Evolutionary conservation across 495 filamentous ascomycete genomes (phyloP).

Genomic region (Aspergillus indologenus): DNA sequence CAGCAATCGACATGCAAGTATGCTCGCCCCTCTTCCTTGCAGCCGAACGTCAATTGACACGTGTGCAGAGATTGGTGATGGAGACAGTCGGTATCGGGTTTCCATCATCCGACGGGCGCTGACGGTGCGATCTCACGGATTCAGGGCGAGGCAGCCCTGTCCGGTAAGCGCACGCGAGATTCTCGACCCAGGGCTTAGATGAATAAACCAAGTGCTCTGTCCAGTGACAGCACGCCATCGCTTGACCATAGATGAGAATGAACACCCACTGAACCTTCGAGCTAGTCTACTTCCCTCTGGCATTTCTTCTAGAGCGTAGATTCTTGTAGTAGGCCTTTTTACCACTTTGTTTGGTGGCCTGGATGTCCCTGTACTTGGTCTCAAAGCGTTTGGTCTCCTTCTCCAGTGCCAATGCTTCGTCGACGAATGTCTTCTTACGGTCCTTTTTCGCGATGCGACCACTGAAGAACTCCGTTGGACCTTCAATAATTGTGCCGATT

Average conservation of each 20-base stretch:
- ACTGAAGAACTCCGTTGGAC: slow-evolving; percentile 82
- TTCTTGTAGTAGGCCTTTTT: slow-evolving; percentile 71
- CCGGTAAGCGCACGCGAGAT: too few species aligned
- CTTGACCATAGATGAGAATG: neutral
- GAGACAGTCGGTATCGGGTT: slow-evolving; percentile 26
- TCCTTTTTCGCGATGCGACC: slow-evolving; percentile 79
- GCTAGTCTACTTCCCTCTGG: slow-evolving; percentile 26
- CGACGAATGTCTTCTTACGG: slow-evolving; percentile 84
- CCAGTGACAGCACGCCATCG: neutral
- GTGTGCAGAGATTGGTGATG: slow-evolving; percentile 39
- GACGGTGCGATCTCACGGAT: neutral
- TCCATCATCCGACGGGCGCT: neutral
- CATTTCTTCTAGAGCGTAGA: slow-evolving; percentile 56
- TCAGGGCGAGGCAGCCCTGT: too few species aligned
- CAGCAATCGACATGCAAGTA: slow-evolving; percentile 69
- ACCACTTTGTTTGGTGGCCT: slow-evolving; percentile 63
- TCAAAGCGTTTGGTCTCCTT: slow-evolving; percentile 58
- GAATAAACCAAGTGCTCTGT: neutral
- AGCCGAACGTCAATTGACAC: neutral
- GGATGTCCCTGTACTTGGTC: slow-evolving; percentile 68
- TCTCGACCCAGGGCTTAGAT: too few species aligned
- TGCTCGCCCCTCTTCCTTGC: slow-evolving; percentile 10
- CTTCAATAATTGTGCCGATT: slow-evolving; percentile 84
- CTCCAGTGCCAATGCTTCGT: slow-evolving; percentile 73
- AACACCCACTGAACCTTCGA: neutral